Evolutionary conservation across 768 basidiomycete genomes (phyloP).

Genomic region (Coprinellus micaceus): DNA sequence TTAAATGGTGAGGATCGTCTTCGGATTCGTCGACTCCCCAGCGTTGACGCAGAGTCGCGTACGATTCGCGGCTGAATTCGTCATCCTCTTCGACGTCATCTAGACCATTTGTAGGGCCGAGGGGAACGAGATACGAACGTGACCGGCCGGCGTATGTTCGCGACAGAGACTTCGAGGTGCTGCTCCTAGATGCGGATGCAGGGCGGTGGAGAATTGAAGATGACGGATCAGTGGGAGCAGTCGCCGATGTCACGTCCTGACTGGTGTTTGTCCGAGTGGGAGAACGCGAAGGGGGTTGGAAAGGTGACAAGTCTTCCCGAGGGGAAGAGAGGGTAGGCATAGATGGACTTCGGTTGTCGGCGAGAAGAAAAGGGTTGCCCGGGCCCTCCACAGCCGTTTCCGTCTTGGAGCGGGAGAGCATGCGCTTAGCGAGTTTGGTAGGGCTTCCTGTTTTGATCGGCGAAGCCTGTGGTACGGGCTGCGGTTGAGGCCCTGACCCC

Average conservation of each 20-base stretch:
- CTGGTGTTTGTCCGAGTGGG: neutral
- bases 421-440: slow-evolving; percentile 57
- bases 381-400: slow-evolving; percentile 47
- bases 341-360: slow-evolving; percentile 33
- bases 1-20: slow-evolving; percentile 51
- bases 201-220: slow-evolving; percentile 17
- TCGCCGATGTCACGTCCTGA: neutral
- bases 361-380: slow-evolving; percentile 3
- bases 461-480: slow-evolving; percentile 16
- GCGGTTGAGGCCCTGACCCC: slow-evolving; percentile 27
- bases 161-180: slow-evolving; percentile 28
- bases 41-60: slow-evolving; percentile 65
- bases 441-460: slow-evolving; percentile 24
- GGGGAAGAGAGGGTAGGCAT: slow-evolving; percentile 30
- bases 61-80: slow-evolving; percentile 67
- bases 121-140: slow-evolving; percentile 72
- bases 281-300: neutral
- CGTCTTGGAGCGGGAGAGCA: slow-evolving; percentile 68
- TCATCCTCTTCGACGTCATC: slow-evolving; percentile 39
- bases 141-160: slow-evolving; percentile 74
- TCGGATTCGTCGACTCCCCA: slow-evolving; percentile 77
- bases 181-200: slow-evolving; percentile 25
- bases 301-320: slow-evolving; percentile 19
- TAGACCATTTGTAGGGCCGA: slow-evolving; percentile 37
- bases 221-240: slow-evolving; percentile 10